A percentile compares a stretch with the other conserved stretches of the same genome.
Conservation (phyloP, 1,284 basidiomycete genomes). For the Puccinia horiana region DNA sequence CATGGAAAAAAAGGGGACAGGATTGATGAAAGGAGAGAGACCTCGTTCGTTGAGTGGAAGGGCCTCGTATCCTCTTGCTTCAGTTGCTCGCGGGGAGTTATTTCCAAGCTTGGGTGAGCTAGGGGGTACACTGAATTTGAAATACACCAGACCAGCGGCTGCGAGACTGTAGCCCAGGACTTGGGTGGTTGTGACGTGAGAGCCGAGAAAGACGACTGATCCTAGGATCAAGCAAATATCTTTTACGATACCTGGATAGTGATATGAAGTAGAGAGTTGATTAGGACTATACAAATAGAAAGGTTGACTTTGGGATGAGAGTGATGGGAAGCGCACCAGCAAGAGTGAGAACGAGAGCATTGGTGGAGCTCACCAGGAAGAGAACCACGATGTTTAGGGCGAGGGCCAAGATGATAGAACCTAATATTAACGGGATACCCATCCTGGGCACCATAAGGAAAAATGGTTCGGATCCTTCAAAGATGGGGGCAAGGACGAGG, state of each 20-base stretch:
- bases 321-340: conserved; percentile 3
- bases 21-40: background rate
- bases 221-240: conserved; percentile 41
- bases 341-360: conserved; percentile 37
- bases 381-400: conserved; percentile 39
- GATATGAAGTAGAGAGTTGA: background rate
- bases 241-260: conserved; percentile 27
- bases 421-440: conserved; percentile 12
- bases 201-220: conserved; percentile 32
- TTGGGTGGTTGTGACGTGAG: conserved; percentile 25
- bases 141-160: conserved; percentile 24
- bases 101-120: background rate
- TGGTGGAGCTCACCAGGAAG: conserved; percentile 42
- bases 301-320: background rate
- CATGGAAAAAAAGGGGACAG: background rate
- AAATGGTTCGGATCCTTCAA: conserved; percentile 30
- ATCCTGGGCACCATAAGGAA: conserved; percentile 29
- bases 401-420: conserved; percentile 30
- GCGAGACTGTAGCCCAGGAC: conserved; percentile 30
- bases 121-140: conserved; percentile 8
- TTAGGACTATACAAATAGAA: background rate
- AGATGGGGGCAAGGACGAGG: conserved; percentile 28
- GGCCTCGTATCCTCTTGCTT: background rate
- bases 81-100: background rate
- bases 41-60: conserved; percentile 1